Evolutionary conservation across 768 basidiomycete genomes (phyloP).

Genomic region (Mycena filopes): DNA sequence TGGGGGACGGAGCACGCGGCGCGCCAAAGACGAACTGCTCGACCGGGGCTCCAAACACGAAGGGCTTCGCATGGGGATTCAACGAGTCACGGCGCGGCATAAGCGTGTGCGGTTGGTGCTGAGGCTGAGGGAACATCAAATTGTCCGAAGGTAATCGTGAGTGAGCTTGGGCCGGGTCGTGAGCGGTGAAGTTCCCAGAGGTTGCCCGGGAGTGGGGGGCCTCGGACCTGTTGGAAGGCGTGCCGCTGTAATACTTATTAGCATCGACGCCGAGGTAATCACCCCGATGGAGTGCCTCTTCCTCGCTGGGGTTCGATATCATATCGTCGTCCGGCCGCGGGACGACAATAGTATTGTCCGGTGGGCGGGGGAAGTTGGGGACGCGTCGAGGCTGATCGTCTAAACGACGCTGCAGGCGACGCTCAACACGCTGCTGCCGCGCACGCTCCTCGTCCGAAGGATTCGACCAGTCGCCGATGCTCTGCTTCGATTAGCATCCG

Average conservation of each 20-base stretch:
- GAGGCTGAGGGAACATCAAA: slow-evolving; percentile 31
- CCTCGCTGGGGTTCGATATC: slow-evolving; percentile 90
- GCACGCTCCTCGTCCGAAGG: slow-evolving; percentile 91
- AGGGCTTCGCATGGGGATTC: slow-evolving; percentile 87
- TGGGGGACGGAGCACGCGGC: slow-evolving; percentile 47
- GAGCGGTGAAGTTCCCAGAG: slow-evolving; percentile 68
- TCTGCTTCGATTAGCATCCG: slow-evolving; percentile 53
- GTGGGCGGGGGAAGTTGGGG: slow-evolving; percentile 85
- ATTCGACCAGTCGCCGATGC: slow-evolving; percentile 90
- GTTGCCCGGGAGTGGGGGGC: slow-evolving; percentile 73
- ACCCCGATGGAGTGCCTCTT: slow-evolving; percentile 54
- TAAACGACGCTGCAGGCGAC: slow-evolving; percentile 64
- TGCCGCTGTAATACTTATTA: slow-evolving; percentile 57
- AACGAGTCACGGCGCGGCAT: slow-evolving; percentile 54
- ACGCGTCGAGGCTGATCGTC: slow-evolving; percentile 75
- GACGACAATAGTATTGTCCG: slow-evolving; percentile 59
- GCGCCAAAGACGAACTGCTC: slow-evolving; percentile 40
- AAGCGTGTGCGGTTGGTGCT: slow-evolving; percentile 39
- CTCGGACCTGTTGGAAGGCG: slow-evolving; percentile 58
- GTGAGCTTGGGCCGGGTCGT: slow-evolving; percentile 73
- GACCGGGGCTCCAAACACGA: slow-evolving; percentile 72
- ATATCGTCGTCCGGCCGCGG: slow-evolving; percentile 67
- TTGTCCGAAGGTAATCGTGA: slow-evolving; percentile 63
- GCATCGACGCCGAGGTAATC: slow-evolving; percentile 58
- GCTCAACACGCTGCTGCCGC: slow-evolving; percentile 71